phyloP scores from a whole-genome alignment of 2,329 filamentous ascomycete genomes.

The Cladosporium sp. region DNA sequence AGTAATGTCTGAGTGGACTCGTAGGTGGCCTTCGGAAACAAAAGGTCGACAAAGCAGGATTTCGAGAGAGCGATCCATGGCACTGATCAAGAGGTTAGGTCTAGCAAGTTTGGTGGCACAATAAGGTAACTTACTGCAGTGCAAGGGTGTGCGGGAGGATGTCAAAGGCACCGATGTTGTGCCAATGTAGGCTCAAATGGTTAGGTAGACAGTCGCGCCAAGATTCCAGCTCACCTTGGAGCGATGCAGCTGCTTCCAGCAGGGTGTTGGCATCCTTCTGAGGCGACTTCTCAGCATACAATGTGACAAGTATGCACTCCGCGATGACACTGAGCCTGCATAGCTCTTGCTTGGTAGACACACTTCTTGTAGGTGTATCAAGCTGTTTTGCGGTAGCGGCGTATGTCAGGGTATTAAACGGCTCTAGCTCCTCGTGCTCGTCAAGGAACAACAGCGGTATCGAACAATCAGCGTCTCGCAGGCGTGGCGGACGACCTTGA shows the following conservation, averaged over 20 bases:
- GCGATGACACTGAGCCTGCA: background rate
- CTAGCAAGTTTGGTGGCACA: too few relatives aligned
- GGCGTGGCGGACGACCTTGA: background rate
- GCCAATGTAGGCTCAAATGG: background rate
- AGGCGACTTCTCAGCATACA: background rate
- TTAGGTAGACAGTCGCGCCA: background rate
- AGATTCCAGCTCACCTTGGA: background rate
- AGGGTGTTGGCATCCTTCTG: background rate
- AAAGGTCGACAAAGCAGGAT: background rate
- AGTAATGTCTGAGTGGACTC: background rate
- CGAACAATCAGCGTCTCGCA: constrained; percentile 42
- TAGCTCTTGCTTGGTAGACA: background rate
- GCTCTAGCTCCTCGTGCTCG: constrained; percentile 37
- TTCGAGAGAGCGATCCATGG: background rate
- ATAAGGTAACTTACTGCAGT: background rate
- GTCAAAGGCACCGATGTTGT: background rate
- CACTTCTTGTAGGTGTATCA: background rate
- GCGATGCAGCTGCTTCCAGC: background rate
- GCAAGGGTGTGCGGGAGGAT: background rate
- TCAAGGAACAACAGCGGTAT: constrained; percentile 49
- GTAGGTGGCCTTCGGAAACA: background rate
- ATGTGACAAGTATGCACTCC: background rate
- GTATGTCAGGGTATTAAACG: background rate
- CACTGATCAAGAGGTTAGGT: background rate
- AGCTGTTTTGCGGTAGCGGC: background rate